Evolutionary conservation across 139 green algal genomes (phyloP).

Genomic region (Chlorella sorokiniana): DNA sequence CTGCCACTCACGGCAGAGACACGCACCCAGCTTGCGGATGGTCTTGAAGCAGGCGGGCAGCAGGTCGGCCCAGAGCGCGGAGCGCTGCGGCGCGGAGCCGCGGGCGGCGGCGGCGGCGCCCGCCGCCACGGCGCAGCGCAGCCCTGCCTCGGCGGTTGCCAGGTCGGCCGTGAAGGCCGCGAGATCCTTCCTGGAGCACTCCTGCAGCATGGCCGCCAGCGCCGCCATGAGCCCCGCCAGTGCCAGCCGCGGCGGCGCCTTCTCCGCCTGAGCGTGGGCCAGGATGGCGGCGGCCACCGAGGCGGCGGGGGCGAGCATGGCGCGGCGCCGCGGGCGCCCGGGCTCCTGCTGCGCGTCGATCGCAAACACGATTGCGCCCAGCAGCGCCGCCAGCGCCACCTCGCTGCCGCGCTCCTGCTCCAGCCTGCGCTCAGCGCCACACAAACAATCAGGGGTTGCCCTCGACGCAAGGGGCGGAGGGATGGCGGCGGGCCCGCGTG

Average conservation of each 20-base stretch:
- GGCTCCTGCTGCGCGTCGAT: constrained; percentile 26
- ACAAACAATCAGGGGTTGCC: too few relatives aligned
- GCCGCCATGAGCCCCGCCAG: constrained; percentile 21
- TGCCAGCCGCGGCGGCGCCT: constrained; percentile 2
- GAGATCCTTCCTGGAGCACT: constrained; percentile 6
- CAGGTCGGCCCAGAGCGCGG: constrained; percentile 10
- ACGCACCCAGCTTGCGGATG: constrained; percentile 25
- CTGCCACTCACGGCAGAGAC: not conserved
- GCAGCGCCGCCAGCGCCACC: not conserved
- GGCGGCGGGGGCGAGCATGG: constrained; percentile 14
- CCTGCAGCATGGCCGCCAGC: constrained; percentile 7
- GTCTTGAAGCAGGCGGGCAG: constrained; percentile 14
- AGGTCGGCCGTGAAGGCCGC: constrained; percentile 3
- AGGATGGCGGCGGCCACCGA: constrained; percentile 16
- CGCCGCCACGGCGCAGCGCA: constrained; percentile 3
- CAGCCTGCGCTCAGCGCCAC: constrained; percentile 11
- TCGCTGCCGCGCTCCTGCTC: constrained; percentile 4
- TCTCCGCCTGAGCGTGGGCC: not conserved
- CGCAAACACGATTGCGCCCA: constrained; percentile 4
- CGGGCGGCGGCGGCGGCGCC: not conserved
- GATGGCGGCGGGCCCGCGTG: too few relatives aligned
- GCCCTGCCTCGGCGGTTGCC: not conserved
- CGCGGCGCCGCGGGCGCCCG: constrained; percentile 4
- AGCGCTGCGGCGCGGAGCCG: constrained; percentile 5
- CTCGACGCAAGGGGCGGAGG: not conserved